phyloP scores from a whole-genome alignment of 345 rosid species.

The Eucalyptus brandiana region DNA sequence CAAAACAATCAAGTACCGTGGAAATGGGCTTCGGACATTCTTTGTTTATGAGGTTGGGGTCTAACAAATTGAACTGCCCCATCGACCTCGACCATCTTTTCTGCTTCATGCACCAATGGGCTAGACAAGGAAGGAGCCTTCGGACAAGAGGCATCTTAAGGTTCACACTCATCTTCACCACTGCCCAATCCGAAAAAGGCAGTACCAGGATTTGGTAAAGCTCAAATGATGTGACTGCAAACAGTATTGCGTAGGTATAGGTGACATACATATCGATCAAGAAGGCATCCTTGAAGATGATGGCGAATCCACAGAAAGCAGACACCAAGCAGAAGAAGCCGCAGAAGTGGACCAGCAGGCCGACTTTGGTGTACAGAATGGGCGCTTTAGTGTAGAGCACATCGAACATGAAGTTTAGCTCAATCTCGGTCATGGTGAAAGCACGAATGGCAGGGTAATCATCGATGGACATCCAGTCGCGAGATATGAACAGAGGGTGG shows the following conservation, averaged over 20 bases:
- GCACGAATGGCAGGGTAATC: background rate
- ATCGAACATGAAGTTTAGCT: background rate
- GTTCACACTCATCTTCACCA: background rate
- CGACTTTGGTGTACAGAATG: background rate
- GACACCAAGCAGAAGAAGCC: background rate
- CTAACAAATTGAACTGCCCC: background rate
- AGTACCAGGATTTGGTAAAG: background rate
- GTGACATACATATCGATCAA: constrained; percentile 10
- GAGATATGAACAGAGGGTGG: background rate
- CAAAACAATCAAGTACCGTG: background rate
- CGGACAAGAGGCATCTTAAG: background rate
- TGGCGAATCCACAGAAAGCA: background rate
- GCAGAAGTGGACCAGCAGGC: background rate
- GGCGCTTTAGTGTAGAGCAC: constrained; percentile 21
- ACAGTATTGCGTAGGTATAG: background rate
- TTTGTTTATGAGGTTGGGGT: background rate
- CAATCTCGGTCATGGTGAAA: background rate
- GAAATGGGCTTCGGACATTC: background rate
- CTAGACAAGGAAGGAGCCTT: background rate
- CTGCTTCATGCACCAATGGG: background rate
- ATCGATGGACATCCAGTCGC: background rate
- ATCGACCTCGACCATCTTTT: background rate
- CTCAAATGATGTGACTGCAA: background rate
- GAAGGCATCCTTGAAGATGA: background rate
- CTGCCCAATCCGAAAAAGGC: background rate